Percentiles rank a stretch among this genome's conserved stretches.
phyloP scores from a whole-genome alignment of 176 grass and related monocot genomes.

The Cymbopogon citratus region DNA sequence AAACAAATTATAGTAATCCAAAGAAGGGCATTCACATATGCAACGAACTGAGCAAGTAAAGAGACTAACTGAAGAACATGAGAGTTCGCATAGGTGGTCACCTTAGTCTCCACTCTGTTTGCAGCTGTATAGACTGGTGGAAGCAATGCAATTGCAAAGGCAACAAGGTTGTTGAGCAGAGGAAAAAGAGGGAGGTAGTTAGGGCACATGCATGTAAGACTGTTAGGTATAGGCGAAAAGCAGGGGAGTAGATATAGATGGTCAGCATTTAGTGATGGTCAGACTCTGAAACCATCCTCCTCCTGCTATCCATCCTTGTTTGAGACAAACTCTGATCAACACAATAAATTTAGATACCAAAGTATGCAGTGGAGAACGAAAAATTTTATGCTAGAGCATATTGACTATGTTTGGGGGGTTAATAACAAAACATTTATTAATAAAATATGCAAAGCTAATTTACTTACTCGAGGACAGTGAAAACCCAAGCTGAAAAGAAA shows the following conservation, averaged over 20 bases:
- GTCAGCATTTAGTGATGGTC: too few relatives aligned
- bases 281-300: not conserved
- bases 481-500: not conserved
- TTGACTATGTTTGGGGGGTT: not conserved
- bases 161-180: not conserved
- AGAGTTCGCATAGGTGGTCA: not conserved
- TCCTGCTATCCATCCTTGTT: conserved; percentile 71
- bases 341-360: not conserved
- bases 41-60: conserved; percentile 3
- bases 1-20: not conserved
- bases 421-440: not conserved
- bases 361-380: too few relatives aligned
- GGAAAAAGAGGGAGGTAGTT: conserved; percentile 4
- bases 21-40: not conserved
- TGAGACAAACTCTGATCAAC: conserved; percentile 73
- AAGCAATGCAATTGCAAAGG: conserved; percentile 1
- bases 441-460: not conserved
- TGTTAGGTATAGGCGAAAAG: conserved; percentile 24
- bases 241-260: too few relatives aligned
- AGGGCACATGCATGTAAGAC: conserved; percentile 27
- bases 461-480: not conserved
- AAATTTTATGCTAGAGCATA: not conserved
- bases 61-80: conserved; percentile 4
- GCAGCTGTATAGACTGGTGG: not conserved
- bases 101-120: conserved; percentile 16